Evolutionary conservation across 148 eudicot genomes (phyloP).

Genomic region (Silene conica): DNA sequence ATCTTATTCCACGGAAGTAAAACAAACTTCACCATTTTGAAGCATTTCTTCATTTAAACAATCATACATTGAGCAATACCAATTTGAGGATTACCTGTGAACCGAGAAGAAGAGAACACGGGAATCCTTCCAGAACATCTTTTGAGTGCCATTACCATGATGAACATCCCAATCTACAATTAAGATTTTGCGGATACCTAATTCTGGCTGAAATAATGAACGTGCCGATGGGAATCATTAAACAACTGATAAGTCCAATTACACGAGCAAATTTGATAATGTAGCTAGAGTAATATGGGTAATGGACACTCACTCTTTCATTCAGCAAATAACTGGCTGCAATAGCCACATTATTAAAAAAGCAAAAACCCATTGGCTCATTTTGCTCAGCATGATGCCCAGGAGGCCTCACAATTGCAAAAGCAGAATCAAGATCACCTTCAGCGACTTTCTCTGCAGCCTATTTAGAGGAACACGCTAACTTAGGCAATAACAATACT

Average conservation of each 20-base stretch:
- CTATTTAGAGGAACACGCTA: conserved; percentile 33
- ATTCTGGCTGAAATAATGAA: conserved; percentile 47
- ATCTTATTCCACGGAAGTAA: not conserved
- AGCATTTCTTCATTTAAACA: not conserved
- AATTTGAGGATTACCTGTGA: conserved; percentile 54
- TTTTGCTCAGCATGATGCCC: conserved; percentile 93
- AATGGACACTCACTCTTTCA: conserved; percentile 53
- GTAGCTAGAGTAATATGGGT: not conserved
- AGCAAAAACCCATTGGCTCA: conserved; percentile 96
- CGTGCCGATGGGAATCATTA: not conserved
- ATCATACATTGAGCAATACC: not conserved
- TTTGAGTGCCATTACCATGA: conserved; percentile 97
- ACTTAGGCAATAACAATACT: conserved; percentile 10
- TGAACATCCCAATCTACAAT: conserved; percentile 99
- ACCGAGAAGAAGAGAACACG: conserved; percentile 96
- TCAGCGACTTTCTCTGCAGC: conserved; percentile 81
- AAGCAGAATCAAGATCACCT: conserved; percentile 87
- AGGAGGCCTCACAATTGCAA: conserved; percentile 98
- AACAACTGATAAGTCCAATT: not conserved
- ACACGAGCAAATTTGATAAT: not conserved
- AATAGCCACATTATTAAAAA: conserved; percentile 86
- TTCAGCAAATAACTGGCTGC: conserved; percentile 79
- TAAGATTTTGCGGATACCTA: conserved; percentile 69
- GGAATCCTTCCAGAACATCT: conserved; percentile 86
- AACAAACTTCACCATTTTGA: not conserved